Evolutionary conservation across 2,329 filamentous ascomycete genomes (phyloP), one percentile per base, ranked within the genome.

Genomic region (Colletotrichum lindemuthianum): DNA sequence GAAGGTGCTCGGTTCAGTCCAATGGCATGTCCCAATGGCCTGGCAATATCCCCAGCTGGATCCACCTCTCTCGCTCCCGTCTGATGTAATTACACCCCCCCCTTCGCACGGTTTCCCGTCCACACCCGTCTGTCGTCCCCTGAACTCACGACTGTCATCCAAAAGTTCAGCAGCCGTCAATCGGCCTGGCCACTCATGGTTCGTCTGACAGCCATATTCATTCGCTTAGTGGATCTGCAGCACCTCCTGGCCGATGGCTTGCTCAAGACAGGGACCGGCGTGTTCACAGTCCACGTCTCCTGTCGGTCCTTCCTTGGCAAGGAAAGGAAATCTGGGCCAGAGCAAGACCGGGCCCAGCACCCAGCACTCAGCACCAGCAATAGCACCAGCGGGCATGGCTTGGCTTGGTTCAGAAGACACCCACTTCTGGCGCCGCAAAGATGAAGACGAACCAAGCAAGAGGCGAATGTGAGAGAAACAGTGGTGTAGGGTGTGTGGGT

Each of bases 261-360:
- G 15, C 41, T 8, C 4, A 12, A 8, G 12, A 34, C 34, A 36
- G 33, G 34, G 16, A 32, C 15, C 37, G 41, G 11, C 24, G 39
- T 33, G 50, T 51, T 57, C 61, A 65, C 61, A 50, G 52, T 65
- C 51, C 41, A 57, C 63, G 58, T 48, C 63, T 65, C 59, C 58
- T 65, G 63, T 63, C 58, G 63, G 63, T 57, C 58, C 52, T 63
- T 65, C 41, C 63, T 65, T 63, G 63, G 47, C 63, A 65, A 52
- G 59, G 52, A 61, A 51, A 41, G 61, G 45, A 39, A 54, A 50
- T 50, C 44, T 60, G 60, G 56, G 39, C 60, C 50, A 53, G 56
- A 48, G 56, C 56, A 45, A 41, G 24, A 33, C 57, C 16, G 37
- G 59, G 33, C 49, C n/a, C n/a, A n/a, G n/a, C n/a, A n/a, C n/a